Base-by-base conservation (phyloP, 2,329 filamentous ascomycete genomes). In the Diaporthe capsici region DNA sequence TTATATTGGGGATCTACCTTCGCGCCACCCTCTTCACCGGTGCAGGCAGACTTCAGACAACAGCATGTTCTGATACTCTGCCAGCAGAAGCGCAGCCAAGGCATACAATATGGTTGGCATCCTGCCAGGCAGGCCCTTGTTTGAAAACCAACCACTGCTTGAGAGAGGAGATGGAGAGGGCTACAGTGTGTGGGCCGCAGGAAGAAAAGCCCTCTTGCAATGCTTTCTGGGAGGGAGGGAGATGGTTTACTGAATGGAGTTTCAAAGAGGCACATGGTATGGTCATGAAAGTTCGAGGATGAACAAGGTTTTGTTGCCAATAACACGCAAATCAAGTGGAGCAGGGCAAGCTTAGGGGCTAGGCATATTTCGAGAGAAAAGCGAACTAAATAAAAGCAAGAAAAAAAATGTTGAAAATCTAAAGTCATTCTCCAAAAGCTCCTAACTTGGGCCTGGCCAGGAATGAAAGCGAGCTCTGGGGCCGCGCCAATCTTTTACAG, bases 341-440 rank as follows among this genome's bases (percentile, higher is more conserved):
- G 53, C 60, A 47, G 25, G 39, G 20, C 47, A 57, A 67, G 44
- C 67, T 34, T 17, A 28, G 65, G 61, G 44, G 75, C n/a, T 72
- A 63, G 51, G 61, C 61, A 77, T 60, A 39, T 73, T 61, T 42
- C 42, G 34, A 67, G 60, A 28, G 68, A 72, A 77, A 68, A 75
- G 70, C 53, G 71, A 63, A 70, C 39, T 51, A 73, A 71, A 55
- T 53, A 57, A 73, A 74, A 70, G 13, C 31, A 20, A 15, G 44
- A 72, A 76, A 79, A 76, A 76, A 79, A 78, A 72, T 71, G 71
- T 65, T 76, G 72, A 77, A 78, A 78, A 78, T 77, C 68, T 31
- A 76, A 15, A 73, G 44, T 42, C 20, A 58, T 55, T 34, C 37
- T 34, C 28, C 55, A 31, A 55, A 49, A 57, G 3, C 15, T 49